Base-by-base conservation (phyloP, 2,329 filamentous ascomycete species). In the Dothistroma septosporum region DNA sequence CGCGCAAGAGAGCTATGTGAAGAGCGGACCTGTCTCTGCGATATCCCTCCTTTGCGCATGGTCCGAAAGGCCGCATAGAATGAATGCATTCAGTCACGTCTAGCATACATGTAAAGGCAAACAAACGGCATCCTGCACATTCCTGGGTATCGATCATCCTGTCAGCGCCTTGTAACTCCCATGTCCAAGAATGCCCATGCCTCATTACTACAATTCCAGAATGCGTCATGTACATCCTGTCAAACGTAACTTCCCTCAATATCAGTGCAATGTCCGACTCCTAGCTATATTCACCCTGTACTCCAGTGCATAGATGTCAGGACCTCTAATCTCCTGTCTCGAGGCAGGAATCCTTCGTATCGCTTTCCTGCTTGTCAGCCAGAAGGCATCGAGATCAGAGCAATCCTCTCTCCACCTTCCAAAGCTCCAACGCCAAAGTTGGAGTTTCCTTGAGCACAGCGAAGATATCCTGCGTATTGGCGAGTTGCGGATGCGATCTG, bases 381-480 rank as follows among this genome's bases (percentile, higher is more conserved):
- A 64, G 54, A 28, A 57, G 10, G 55, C 46, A 46, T 58, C 58
- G 16, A n/a, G 33, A 35, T 63, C 59, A 67, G 12, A 63, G 78
- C 44, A 81, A 66, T 1, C 79, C 79, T 49, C 77, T 76, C 31
- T 77, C 78, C 61, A 80, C 73, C 61, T 79, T 76, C 70, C 76
- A 81, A 8, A 82, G 73, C 64, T 82, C 79, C 62, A 78, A 76
- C 11, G 79, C 78, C 41, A 81, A 70, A n/a, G 72, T 72, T 2
- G 79, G 78, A 14, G 77, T 79, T 31, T 78, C 77, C 52, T 76
- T 74, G 53, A 81, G 74, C 19, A 74, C 72, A 28, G 72, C 66
- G 61, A 77, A 76, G n/a, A 82, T 74, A 53, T 80, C 79, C 52
- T 75, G 73, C 14, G 79, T 78, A 41, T 74, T 74, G 1, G 76